Evolutionary conservation across 2,329 filamentous ascomycete species (phyloP), one percentile per base, ranked within the genome.

Genomic region (Aspergillus sp.): DNA sequence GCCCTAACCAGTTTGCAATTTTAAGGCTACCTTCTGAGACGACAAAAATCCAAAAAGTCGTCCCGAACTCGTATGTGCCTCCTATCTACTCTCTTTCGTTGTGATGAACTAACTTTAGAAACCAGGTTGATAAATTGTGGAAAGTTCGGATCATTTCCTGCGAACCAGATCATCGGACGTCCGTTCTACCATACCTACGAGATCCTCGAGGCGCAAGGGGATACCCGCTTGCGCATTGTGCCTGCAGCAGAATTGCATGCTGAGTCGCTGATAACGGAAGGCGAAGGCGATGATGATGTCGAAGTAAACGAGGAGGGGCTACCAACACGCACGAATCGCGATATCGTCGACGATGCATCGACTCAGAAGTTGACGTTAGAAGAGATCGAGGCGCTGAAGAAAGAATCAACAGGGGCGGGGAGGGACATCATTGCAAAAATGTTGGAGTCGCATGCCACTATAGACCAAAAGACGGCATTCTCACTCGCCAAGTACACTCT

Each of bases 401-500:
- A 82, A 66, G 82, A 91, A 56, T 89, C 88, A 11, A 86, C 87
- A 3, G 88, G 88, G 5, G 90, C 91, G 0, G 93, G 93, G 12
- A 89, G 90, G 71, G 93, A 96, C 51, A 84, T 99, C 48, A 95
- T 99, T 62, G 88, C 90, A n/a, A 96, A 93, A 76, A 86, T 99
- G 24, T 84, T 99, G 74, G 83, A 92, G 30, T 95, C 92, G 43
- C 95, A 99, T 74, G 88, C 90, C 17, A 90, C 89, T 1, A 83
- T 99, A 43, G 92, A 96, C 64, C 89, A 98, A 77, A 99, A 99
- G 81, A 98, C 95, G 0, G 83, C 87, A 0, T 99, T 96, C 69
- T 96, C 92, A 2, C 80, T 97, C 57, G 93, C 93, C 43, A 99
- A 99, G 74, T 99, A 99, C 76, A 96, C 95, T 68, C 80, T 98